Conservation (phyloP, 805 yeast species). For the Barnettozyma siamensis region DNA sequence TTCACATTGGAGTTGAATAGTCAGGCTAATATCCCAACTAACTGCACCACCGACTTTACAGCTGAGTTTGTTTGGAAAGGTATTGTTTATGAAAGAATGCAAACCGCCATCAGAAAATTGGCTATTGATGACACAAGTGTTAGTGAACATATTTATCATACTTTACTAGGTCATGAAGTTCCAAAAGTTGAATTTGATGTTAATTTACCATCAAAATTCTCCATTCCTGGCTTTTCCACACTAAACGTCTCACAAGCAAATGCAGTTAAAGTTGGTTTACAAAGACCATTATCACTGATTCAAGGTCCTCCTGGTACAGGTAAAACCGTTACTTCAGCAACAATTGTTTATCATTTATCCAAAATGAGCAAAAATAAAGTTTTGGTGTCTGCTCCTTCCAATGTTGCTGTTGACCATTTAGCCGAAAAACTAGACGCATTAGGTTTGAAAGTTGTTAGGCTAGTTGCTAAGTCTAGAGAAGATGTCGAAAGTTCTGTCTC, state of each 20-base stretch:
- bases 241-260: constrained; percentile 73
- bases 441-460: constrained; percentile 72
- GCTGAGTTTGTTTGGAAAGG: constrained; percentile 91
- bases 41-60: constrained; percentile 59
- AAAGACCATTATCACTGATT: constrained; percentile 69
- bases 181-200: constrained; percentile 56
- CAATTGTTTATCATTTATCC: constrained; percentile 72
- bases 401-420: constrained; percentile 90
- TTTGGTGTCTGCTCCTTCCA: constrained; percentile 91
- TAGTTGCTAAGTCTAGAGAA: constrained; percentile 74
- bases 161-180: constrained; percentile 74
- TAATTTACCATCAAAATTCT: constrained; percentile 53
- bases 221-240: constrained; percentile 61
- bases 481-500: constrained; percentile 65
- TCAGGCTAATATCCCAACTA: constrained; percentile 48
- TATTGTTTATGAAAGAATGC: constrained; percentile 78
- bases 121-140: constrained; percentile 67
- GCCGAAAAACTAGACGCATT: constrained; percentile 64
- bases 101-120: constrained; percentile 62
- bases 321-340: constrained; percentile 89
- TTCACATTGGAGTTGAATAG: constrained; percentile 64
- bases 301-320: constrained; percentile 99
- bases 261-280: constrained; percentile 67
- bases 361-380: constrained; percentile 57
- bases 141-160: constrained; percentile 69